Conservation (phyloP, 2,329 filamentous ascomycete species). For the Samsoniella hepiali region DNA sequence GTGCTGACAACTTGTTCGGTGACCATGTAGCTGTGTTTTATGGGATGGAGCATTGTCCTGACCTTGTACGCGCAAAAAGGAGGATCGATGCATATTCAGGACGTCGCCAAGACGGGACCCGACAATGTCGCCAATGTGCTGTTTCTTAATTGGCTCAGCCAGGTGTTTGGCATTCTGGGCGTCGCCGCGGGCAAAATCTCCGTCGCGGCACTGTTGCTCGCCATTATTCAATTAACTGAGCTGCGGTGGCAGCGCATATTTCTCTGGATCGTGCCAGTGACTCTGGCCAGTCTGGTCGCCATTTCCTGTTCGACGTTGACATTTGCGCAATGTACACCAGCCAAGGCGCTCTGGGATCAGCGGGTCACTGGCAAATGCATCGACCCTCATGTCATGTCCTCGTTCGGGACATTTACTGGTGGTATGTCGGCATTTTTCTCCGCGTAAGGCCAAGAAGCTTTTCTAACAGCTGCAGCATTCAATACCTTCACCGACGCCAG, state of each 20-base stretch:
- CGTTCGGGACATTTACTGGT: slow-evolving; percentile 24
- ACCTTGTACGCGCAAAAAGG: slow-evolving; percentile 23
- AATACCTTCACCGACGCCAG: slow-evolving; percentile 26
- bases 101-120: slow-evolving; percentile 21
- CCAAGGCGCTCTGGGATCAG: slow-evolving; percentile 23
- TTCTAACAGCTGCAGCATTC: slow-evolving; percentile 19
- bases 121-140: slow-evolving; percentile 24
- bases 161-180: slow-evolving; percentile 23
- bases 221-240: slow-evolving; percentile 22
- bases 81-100: slow-evolving; percentile 21
- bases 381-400: slow-evolving; percentile 22
- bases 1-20: neutral
- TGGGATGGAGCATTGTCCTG: slow-evolving; percentile 22
- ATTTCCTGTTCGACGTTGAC: slow-evolving; percentile 24
- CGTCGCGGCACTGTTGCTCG: slow-evolving; percentile 23
- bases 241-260: slow-evolving; percentile 24
- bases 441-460: too few species aligned
- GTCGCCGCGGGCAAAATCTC: slow-evolving; percentile 25
- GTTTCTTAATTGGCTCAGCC: slow-evolving; percentile 24
- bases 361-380: slow-evolving; percentile 22
- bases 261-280: slow-evolving; percentile 24
- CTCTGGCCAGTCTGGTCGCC: slow-evolving; percentile 21
- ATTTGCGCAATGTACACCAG: slow-evolving; percentile 24
- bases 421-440: slow-evolving; percentile 13
- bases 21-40: slow-evolving; percentile 21